These are phyloP conservation scores for Phytophthora nicotianae DNA, from an alignment of 352 stramenopile species.

Conservation along the genomic window DNA sequence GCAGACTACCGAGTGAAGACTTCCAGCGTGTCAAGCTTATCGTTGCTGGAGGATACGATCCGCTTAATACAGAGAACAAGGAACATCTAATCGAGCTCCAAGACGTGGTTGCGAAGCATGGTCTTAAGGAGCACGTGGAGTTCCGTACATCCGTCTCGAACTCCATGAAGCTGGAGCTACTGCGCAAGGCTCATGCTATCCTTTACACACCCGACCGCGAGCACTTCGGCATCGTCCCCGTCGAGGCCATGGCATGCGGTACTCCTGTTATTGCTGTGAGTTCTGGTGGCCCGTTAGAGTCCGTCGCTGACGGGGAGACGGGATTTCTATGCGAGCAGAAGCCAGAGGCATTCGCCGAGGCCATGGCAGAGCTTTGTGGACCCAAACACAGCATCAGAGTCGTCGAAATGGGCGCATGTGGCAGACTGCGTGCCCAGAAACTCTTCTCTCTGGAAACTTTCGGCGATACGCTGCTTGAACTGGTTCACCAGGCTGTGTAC, in stretches of 20 bases:
- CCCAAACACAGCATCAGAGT: slow-evolving; percentile 34
- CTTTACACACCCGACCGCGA: slow-evolving; percentile 97
- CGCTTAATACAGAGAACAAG: slow-evolving; percentile 95
- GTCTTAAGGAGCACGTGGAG: slow-evolving; percentile 70
- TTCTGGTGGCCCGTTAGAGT: slow-evolving; percentile 97
- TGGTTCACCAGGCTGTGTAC: slow-evolving; percentile 50
- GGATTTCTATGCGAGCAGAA: slow-evolving; percentile 81
- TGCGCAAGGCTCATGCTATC: slow-evolving; percentile 86
- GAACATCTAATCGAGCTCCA: slow-evolving; percentile 93
- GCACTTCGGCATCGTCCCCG: slow-evolving; percentile 99
- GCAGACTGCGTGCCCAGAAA: slow-evolving; percentile 54
- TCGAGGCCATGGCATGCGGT: slow-evolving; percentile 97
- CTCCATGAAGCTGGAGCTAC: slow-evolving; percentile 83
- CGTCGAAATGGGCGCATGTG: slow-evolving; percentile 50
- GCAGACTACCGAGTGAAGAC: slow-evolving; percentile 37
- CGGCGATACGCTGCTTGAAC: slow-evolving; percentile 57
- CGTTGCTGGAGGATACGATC: slow-evolving; percentile 96
- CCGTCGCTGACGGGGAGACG: slow-evolving; percentile 89
- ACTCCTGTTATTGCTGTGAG: slow-evolving; percentile 95
- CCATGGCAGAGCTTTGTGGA: slow-evolving; percentile 69
- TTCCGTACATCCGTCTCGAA: slow-evolving; percentile 92
- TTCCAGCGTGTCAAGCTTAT: slow-evolving; percentile 85
- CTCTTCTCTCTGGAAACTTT: slow-evolving; percentile 83
- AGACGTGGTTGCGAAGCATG: slow-evolving; percentile 60
- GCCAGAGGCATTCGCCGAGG: slow-evolving; percentile 58